Evolutionary conservation across 176 grass and related monocot species (phyloP).

Genomic region (Saccharum spontaneum): DNA sequence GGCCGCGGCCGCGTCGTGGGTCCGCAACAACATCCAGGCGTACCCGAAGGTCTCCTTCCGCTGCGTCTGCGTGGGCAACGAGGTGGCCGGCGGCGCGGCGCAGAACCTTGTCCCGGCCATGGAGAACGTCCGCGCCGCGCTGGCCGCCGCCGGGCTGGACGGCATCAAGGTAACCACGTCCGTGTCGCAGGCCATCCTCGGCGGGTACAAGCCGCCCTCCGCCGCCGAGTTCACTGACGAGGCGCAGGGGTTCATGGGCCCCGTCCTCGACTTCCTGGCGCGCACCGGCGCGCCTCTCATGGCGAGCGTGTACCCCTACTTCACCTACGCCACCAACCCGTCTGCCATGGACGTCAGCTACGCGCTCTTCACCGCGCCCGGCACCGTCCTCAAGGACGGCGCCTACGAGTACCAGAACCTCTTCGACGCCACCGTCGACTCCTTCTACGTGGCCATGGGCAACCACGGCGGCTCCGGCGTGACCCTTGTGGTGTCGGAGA

Average conservation of each 20-base stretch:
- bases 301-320: slow-evolving; percentile 51
- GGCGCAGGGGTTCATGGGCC: slow-evolving; percentile 32
- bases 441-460: slow-evolving; percentile 49
- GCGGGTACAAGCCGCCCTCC: slow-evolving; percentile 49
- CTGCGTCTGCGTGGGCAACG: slow-evolving; percentile 47
- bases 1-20: slow-evolving; percentile 22
- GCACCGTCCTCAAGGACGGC: slow-evolving; percentile 35
- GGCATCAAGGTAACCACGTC: slow-evolving; percentile 51
- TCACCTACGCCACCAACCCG: slow-evolving; percentile 31
- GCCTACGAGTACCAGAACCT: slow-evolving; percentile 45
- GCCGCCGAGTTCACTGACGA: slow-evolving; percentile 36
- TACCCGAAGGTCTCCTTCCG: slow-evolving; percentile 40
- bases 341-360: slow-evolving; percentile 31
- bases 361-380: slow-evolving; percentile 44
- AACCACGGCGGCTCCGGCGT: slow-evolving; percentile 35
- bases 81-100: slow-evolving; percentile 30
- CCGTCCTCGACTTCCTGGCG: slow-evolving; percentile 37
- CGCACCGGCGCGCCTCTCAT: slow-evolving; percentile 44
- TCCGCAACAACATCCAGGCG: slow-evolving; percentile 37
- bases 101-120: slow-evolving; percentile 54
- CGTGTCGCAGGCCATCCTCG: slow-evolving; percentile 43
- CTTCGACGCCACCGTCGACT: slow-evolving; percentile 53
- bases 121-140: slow-evolving; percentile 44
- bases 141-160: slow-evolving; percentile 29
- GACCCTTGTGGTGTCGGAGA: slow-evolving; percentile 52